Evolutionary conservation across 1,284 basidiomycete species (phyloP).

Genomic region (Schizopora paradoxa): DNA sequence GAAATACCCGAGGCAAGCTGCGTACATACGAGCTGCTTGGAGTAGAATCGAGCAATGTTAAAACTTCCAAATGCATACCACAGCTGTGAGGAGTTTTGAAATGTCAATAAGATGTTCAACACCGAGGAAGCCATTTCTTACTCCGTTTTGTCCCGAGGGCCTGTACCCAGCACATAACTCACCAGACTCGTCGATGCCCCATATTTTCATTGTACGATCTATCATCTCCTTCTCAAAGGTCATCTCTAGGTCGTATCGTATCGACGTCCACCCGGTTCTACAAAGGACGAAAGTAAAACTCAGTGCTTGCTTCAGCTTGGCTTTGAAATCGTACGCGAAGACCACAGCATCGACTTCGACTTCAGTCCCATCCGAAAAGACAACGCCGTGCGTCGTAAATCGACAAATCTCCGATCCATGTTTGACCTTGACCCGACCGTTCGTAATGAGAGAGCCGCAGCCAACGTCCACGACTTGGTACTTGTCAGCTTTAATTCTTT

Average conservation of each 20-base stretch:
- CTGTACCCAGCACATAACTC: slow-evolving; percentile 22
- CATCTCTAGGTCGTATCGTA: slow-evolving; percentile 8
- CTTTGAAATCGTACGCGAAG: slow-evolving; percentile 25
- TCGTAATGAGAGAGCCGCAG: slow-evolving; percentile 28
- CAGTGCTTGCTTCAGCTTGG: neutral
- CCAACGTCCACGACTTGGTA: slow-evolving; percentile 36
- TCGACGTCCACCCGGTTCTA: slow-evolving; percentile 11
- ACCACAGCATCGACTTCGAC: slow-evolving; percentile 29
- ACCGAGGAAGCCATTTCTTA: slow-evolving; percentile 11
- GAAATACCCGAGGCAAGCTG: neutral
- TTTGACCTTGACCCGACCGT: slow-evolving; percentile 27
- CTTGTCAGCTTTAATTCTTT: neutral
- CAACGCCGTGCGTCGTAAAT: slow-evolving; percentile 24
- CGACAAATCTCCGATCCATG: slow-evolving; percentile 26
- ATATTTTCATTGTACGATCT: slow-evolving; percentile 19
- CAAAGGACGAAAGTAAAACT: neutral
- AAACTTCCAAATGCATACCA: slow-evolving; percentile 36
- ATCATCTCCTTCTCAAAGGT: slow-evolving; percentile 26
- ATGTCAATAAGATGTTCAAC: neutral
- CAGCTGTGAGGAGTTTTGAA: slow-evolving; percentile 21
- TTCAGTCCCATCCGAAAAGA: slow-evolving; percentile 29
- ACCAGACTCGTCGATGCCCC: slow-evolving; percentile 26
- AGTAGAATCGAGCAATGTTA: slow-evolving; percentile 26
- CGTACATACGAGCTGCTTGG: slow-evolving; percentile 28
- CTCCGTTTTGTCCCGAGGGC: slow-evolving; percentile 32